These are phyloP conservation scores for Colletotrichum horii DNA, from an alignment of 2,329 filamentous ascomycete genomes.

Conservation along the genomic window DNA sequence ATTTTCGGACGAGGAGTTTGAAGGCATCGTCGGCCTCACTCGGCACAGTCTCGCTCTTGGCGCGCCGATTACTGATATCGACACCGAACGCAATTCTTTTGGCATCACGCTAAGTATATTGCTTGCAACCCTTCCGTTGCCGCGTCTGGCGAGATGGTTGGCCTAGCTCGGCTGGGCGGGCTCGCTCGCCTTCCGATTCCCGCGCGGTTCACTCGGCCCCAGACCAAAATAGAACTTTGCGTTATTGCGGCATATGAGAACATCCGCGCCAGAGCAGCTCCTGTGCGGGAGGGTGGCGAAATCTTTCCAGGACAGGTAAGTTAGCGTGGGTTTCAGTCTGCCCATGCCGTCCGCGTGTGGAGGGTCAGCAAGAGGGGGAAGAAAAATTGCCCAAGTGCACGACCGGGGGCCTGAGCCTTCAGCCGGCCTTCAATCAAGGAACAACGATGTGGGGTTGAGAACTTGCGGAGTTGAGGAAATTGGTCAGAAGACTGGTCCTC, in stretches of 20 bases:
- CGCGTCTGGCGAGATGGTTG: not conserved
- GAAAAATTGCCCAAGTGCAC: not conserved
- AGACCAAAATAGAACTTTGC: not conserved
- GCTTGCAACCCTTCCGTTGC: not conserved
- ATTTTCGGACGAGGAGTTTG: not conserved
- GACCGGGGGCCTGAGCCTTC: not conserved
- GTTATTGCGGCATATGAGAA: not conserved
- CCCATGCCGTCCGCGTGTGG: not conserved
- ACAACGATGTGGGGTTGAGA: not conserved
- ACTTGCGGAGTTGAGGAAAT: not conserved
- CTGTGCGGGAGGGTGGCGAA: conserved; percentile 2
- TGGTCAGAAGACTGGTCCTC: not conserved
- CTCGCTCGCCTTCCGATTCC: not conserved
- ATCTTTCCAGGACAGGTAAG: not conserved
- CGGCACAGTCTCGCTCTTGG: not conserved
- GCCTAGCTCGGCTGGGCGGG: not conserved
- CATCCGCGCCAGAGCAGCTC: not conserved
- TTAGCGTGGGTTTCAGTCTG: not conserved
- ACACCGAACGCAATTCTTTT: not conserved
- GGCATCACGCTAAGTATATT: not conserved
- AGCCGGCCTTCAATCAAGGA: not conserved
- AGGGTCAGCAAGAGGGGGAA: not conserved
- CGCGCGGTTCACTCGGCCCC: not conserved
- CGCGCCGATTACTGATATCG: not conserved
- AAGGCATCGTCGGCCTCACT: not conserved